phyloP scores from a whole-genome alignment of 805 yeast genomes.

The Candida berthetii region DNA sequence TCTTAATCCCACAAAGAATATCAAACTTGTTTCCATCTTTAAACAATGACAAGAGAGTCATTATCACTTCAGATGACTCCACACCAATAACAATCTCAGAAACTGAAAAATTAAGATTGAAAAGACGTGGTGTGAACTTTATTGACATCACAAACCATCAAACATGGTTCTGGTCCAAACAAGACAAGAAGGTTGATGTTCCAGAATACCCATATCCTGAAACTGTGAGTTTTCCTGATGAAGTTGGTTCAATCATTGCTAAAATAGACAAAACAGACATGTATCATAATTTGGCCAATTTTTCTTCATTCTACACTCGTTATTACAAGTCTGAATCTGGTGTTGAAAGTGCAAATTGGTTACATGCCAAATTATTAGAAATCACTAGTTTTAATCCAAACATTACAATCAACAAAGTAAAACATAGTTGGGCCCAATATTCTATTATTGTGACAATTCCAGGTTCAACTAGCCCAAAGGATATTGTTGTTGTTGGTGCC shows the following conservation, averaged over 20 bases:
- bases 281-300: constrained; percentile 47
- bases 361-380: constrained; percentile 39
- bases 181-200: constrained; percentile 14
- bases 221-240: constrained; percentile 25
- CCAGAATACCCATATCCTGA: constrained; percentile 46
- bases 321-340: constrained; percentile 75
- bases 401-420: constrained; percentile 40
- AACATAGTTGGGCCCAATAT: constrained; percentile 77
- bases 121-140: constrained; percentile 44
- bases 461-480: constrained; percentile 35
- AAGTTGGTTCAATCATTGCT: constrained; percentile 34
- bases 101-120: constrained; percentile 35
- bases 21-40: neutral
- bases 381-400: constrained; percentile 24
- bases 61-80: constrained; percentile 10
- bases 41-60: constrained; percentile 4
- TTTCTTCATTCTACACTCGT: constrained; percentile 69
- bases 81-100: constrained; percentile 28
- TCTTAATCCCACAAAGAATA: no score
- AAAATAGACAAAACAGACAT: constrained; percentile 41
- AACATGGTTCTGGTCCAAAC: constrained; percentile 11
- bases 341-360: constrained; percentile 64
- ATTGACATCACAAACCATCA: constrained; percentile 55
- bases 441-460: constrained; percentile 63
- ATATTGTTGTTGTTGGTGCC: constrained; percentile 71